Percentiles rank a stretch among this genome's conserved stretches.
phyloP scores from a whole-genome alignment of 2,329 filamentous ascomycete species.

The Sclerotinia minor region DNA sequence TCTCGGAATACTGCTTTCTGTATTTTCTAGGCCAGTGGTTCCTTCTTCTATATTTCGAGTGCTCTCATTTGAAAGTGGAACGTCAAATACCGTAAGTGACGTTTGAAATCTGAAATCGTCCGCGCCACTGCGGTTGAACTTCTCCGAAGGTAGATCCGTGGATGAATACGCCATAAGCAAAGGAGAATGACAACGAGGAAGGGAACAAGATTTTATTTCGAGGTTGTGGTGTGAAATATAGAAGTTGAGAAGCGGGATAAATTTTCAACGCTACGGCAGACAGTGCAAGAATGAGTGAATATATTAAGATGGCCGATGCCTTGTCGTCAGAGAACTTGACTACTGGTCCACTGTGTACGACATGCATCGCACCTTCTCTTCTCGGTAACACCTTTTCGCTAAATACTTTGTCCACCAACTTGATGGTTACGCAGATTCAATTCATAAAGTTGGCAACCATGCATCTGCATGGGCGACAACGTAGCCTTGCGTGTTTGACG shows the following conservation, averaged over 20 bases:
- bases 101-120: not conserved
- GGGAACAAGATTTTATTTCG: not conserved
- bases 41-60: constrained; percentile 4
- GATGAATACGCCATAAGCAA: not conserved
- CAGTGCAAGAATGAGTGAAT: not conserved
- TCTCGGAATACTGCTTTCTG: constrained; percentile 39
- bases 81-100: not conserved
- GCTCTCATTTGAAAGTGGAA: not conserved
- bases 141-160: not conserved
- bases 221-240: not conserved
- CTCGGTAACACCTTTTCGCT: not conserved
- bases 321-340: not conserved
- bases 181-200: not conserved
- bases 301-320: not conserved
- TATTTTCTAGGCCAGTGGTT: not conserved
- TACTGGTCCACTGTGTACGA: not conserved
- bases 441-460: constrained; percentile 1
- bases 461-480: not conserved
- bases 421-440: constrained; percentile 5
- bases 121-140: not conserved
- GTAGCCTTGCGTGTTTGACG: not conserved
- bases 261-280: not conserved
- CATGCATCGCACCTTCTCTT: constrained; percentile 8
- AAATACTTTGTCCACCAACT: not conserved
- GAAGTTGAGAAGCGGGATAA: not conserved